These are phyloP conservation scores for Mycena olivaceomarginata DNA, from an alignment of 768 basidiomycete genomes.

Conservation along the genomic window DNA sequence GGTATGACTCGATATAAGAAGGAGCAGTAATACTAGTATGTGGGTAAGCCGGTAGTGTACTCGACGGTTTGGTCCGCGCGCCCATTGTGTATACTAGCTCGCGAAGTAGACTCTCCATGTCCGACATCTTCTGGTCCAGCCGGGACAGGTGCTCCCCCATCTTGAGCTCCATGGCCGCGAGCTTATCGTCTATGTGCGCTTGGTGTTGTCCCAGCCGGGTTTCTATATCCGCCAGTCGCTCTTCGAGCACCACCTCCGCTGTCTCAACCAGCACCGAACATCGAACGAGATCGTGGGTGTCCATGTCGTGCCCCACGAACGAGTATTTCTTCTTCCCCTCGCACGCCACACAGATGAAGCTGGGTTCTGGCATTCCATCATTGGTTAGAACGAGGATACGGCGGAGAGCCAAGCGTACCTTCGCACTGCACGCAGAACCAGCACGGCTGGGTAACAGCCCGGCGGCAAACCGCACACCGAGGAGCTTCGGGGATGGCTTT, in stretches of 20 bases:
- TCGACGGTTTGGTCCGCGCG: constrained; percentile 9
- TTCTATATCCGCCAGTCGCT: constrained; percentile 45
- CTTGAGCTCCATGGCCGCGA: constrained; percentile 33
- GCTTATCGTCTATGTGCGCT: constrained; percentile 35
- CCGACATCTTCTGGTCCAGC: constrained; percentile 42
- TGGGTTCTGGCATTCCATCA: constrained; percentile 16
- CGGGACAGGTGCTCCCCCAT: constrained; percentile 41
- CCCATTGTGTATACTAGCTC: constrained; percentile 26
- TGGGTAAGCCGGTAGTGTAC: background rate
- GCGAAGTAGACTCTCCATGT: constrained; percentile 46
- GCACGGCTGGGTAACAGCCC: constrained; percentile 47
- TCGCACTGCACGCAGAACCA: constrained; percentile 56
- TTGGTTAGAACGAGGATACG: background rate
- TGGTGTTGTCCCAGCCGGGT: constrained; percentile 37
- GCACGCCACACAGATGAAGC: constrained; percentile 46
- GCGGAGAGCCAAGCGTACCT: constrained; percentile 33
- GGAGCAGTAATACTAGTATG: background rate
- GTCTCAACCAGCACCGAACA: constrained; percentile 26
- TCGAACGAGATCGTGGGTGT: constrained; percentile 48
- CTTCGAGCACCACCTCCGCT: constrained; percentile 38
- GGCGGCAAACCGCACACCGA: constrained; percentile 48
- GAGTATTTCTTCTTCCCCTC: constrained; percentile 38
- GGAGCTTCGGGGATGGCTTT: background rate
- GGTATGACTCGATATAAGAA: constrained; percentile 16
- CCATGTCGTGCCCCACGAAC: constrained; percentile 40